These are phyloP conservation scores for Ceratocystis cacaofunesta DNA, from an alignment of 2,329 filamentous ascomycete species.

Conservation along the genomic window DNA sequence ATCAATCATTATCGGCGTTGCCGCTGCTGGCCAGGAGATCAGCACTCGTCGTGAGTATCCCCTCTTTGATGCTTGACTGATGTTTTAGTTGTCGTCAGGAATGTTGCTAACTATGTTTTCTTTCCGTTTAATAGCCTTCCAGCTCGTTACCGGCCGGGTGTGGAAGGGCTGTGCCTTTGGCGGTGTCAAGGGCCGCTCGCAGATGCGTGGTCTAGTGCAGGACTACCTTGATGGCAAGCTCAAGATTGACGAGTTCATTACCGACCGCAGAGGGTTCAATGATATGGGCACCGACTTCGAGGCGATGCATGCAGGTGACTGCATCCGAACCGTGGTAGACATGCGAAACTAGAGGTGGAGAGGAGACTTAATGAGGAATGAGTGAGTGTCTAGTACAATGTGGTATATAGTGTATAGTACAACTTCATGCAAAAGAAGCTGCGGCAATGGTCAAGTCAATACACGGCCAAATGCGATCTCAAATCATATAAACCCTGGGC, in stretches of 20 bases:
- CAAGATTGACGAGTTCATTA: slow-evolving; percentile 99
- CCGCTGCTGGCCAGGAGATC: slow-evolving; percentile 91
- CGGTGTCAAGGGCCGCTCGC: slow-evolving; percentile 91
- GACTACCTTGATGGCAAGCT: slow-evolving; percentile 83
- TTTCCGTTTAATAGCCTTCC: slow-evolving; percentile 54
- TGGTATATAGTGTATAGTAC: not conserved
- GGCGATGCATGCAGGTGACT: slow-evolving; percentile 91
- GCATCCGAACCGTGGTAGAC: slow-evolving; percentile 83
- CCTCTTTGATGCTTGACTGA: not conserved
- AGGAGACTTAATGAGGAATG: not conserved
- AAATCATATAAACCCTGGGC: no score
- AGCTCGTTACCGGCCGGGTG: slow-evolving; percentile 90
- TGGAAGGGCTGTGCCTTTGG: slow-evolving; percentile 98
- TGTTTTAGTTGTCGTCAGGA: not conserved
- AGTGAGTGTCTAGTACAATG: not conserved
- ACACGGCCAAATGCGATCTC: no score
- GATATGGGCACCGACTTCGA: slow-evolving; percentile 85
- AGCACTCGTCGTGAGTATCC: slow-evolving; percentile 68
- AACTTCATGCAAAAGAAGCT: no score
- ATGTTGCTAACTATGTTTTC: slow-evolving; percentile 18
- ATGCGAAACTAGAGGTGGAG: slow-evolving; percentile 29
- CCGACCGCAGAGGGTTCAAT: slow-evolving; percentile 68
- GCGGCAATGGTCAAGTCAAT: no score
- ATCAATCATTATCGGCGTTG: slow-evolving; percentile 95
- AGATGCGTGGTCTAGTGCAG: slow-evolving; percentile 71